Conservation (phyloP, 2,329 filamentous ascomycete species). For the Akanthomyces lecanii region DNA sequence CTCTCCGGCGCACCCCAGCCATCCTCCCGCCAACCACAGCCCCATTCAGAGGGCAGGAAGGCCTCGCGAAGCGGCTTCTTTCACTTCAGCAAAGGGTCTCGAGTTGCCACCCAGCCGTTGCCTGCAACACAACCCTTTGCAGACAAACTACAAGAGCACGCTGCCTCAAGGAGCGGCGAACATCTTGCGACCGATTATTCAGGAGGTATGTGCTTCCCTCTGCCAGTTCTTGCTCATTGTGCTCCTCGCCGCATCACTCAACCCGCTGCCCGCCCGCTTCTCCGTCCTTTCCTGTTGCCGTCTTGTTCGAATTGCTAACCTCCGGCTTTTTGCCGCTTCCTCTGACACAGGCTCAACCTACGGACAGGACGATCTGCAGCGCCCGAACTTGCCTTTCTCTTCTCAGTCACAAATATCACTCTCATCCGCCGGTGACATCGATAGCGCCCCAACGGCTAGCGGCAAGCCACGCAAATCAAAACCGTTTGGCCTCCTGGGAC, state of each 20-base stretch:
- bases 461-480: conserved; percentile 51
- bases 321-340: background rate
- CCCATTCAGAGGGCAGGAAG: conserved; percentile 38
- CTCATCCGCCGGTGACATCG: conserved; percentile 45
- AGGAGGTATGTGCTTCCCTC: conserved; percentile 30
- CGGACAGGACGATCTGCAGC: conserved; percentile 8
- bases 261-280: background rate
- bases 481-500: conserved; percentile 49
- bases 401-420: conserved; percentile 51
- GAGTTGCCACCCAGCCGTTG: conserved; percentile 33
- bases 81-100: conserved; percentile 46
- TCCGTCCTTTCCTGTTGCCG: background rate
- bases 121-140: conserved; percentile 20
- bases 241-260: background rate
- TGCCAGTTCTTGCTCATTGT: background rate
- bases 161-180: conserved; percentile 6
- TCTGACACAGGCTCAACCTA: conserved; percentile 31
- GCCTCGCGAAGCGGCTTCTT: conserved; percentile 48
- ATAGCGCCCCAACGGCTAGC: conserved; percentile 32
- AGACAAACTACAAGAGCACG: conserved; percentile 18
- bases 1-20: conserved; percentile 22
- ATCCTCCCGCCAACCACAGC: conserved; percentile 24
- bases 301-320: background rate
- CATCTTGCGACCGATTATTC: conserved; percentile 17
- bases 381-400: conserved; percentile 33